These are phyloP conservation scores for Suillus lakei DNA, from an alignment of 768 basidiomycete species.

Conservation along the genomic window DNA sequence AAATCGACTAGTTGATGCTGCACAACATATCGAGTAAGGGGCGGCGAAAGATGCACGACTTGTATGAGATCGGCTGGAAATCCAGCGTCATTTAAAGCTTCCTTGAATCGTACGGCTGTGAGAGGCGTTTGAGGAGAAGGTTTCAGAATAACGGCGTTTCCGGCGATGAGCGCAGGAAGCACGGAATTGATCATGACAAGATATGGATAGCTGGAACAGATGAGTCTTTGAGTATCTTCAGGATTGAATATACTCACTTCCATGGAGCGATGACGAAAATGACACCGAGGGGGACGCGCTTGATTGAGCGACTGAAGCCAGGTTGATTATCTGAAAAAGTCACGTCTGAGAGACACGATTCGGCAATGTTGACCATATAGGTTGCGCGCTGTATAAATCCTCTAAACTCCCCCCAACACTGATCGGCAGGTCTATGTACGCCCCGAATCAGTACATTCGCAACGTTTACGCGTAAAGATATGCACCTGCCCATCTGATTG, in stretches of 20 bases:
- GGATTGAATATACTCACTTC: conserved; percentile 63
- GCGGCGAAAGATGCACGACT: conserved; percentile 73
- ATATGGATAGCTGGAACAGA: conserved; percentile 74
- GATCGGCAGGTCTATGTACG: conserved; percentile 70
- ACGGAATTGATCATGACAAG: conserved; percentile 91
- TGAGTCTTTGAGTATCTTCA: background rate
- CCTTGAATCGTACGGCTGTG: conserved; percentile 78
- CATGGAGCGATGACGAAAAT: conserved; percentile 89
- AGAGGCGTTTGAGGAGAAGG: conserved; percentile 97
- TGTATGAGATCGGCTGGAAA: conserved; percentile 77
- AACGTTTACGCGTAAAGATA: conserved; percentile 6
- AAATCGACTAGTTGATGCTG: conserved; percentile 75
- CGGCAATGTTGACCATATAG: conserved; percentile 87
- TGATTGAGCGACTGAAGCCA: conserved; percentile 84
- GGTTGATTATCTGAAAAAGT: conserved; percentile 77
- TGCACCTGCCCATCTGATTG: conserved; percentile 90
- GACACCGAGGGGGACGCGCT: conserved; percentile 84
- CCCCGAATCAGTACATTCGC: conserved; percentile 2
- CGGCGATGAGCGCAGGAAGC: conserved; percentile 87
- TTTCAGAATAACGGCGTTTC: conserved; percentile 91
- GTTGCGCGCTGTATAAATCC: conserved; percentile 82
- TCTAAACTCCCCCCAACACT: conserved; percentile 77
- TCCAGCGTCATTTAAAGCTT: conserved; percentile 74
- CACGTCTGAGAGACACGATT: conserved; percentile 73
- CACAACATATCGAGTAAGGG: conserved; percentile 62